phyloP scores from a whole-genome alignment of 164 flowering plant species.

The Brasenia schreberi region DNA sequence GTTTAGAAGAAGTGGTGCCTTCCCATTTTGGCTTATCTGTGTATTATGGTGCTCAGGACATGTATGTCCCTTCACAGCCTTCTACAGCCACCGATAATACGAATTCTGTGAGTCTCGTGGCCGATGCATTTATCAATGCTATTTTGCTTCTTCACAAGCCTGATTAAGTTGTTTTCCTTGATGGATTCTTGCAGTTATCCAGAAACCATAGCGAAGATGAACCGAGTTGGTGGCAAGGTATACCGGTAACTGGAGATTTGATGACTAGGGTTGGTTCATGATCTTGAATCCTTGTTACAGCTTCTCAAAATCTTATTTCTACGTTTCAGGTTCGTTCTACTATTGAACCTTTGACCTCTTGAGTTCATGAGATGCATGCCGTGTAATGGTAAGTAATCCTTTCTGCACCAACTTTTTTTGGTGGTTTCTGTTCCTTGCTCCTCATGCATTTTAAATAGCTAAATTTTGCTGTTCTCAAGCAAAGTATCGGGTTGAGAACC shows the following conservation, averaged over 20 bases:
- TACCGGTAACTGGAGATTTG: neutral
- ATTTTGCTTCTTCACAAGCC: no score
- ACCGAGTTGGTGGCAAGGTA: slow-evolving; percentile 14
- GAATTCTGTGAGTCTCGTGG: slow-evolving; percentile 30
- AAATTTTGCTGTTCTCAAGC: no score
- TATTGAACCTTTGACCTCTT: slow-evolving; percentile 21
- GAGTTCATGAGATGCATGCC: neutral
- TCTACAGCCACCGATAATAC: slow-evolving; percentile 21
- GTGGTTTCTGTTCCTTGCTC: no score
- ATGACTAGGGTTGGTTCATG: neutral
- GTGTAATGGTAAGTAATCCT: neutral
- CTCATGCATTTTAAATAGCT: no score
- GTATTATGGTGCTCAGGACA: slow-evolving; percentile 79
- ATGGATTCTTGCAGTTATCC: slow-evolving; percentile 28
- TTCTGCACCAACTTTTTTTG: neutral
- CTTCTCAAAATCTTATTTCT: neutral
- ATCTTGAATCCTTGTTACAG: no score
- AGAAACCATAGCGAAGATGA: slow-evolving; percentile 49
- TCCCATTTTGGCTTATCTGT: slow-evolving; percentile 67
- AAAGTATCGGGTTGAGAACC: no score
- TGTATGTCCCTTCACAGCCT: slow-evolving; percentile 30
- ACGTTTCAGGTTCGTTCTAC: slow-evolving; percentile 52
- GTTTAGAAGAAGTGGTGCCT: slow-evolving; percentile 35
- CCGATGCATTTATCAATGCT: no score
- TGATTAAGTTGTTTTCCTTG: neutral